Base-by-base conservation (phyloP, 495 filamentous ascomycete species). In the Xylaria nigripes region DNA sequence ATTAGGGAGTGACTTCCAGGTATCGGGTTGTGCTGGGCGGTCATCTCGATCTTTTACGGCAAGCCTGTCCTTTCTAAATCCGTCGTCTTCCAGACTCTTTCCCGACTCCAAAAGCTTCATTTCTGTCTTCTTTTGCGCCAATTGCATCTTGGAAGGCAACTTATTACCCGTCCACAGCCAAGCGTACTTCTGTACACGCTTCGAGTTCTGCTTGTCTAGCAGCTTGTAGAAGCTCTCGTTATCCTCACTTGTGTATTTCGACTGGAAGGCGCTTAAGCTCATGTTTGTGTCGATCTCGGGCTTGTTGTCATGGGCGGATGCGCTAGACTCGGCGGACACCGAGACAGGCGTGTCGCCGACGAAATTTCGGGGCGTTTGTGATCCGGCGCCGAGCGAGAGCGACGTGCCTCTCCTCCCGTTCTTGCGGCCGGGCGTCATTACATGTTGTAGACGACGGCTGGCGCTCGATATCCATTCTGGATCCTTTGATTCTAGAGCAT, bases 151-250 rank as follows among this genome's bases (percentile, higher is more conserved):
- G 5, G 90, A 84, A 0, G 89, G 90, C 23, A 96, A 78, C 69
- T 94, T 94, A 66, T 97, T 96, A 23, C 81, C 84, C 29, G 76
- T 79, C 84, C 89, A 95, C 45, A 96, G 74, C 86, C 91, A 98
- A 0, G 82, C 83, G 63, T 95, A 84, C 57, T 88, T 91, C 63
- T 88, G 84, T 12, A 85, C 81, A 36, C 77, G 79, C 66, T 90
- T 91, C 23, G 81, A 76, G 63, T 96, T 98, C 60, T 96, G 89
- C 65, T 86, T 89, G 70, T 98, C 93, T 12, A 98, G 72, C 1
- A 97, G 75, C 61, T 85, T 86, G 70, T 95, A 92, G 74, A 98
- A 96, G 46, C 84, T 89, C 61, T 95, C 92, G 63, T 97, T 96
- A 67, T 98, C 93, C 70, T 98, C 93, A 59, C 87, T 93, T 4